Conservation (phyloP, 164 flowering plant genomes). For the Piper betle region DNA sequence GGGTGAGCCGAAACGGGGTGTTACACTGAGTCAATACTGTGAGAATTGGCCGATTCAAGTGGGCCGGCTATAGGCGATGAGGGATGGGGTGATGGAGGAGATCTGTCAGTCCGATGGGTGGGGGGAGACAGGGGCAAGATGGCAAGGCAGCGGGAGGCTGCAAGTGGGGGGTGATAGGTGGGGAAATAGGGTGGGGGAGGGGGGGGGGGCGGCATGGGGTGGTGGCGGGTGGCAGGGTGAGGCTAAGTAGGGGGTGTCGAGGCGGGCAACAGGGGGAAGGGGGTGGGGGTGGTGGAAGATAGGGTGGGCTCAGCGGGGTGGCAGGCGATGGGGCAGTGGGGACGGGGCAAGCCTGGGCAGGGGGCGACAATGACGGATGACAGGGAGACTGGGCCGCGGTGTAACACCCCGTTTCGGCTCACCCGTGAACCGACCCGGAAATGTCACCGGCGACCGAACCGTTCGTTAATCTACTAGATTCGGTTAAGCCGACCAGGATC, state of each 20-base stretch:
- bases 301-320: not conserved
- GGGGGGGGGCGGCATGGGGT: not conserved
- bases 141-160: not conserved
- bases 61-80: not conserved
- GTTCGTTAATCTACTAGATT: no score
- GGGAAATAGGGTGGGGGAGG: not conserved
- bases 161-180: not conserved
- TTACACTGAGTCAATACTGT: no score
- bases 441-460: no score
- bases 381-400: conserved; percentile 2
- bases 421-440: no score
- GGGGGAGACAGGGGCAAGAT: no score
- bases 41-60: no score
- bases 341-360: not conserved
- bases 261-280: not conserved
- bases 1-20: no score
- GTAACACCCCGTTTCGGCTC: conserved; percentile 2
- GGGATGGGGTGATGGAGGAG: not conserved
- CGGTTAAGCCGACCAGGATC: no score
- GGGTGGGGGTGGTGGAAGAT: not conserved
- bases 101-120: no score
- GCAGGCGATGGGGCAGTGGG: not conserved
- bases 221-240: not conserved
- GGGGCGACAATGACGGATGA: conserved; percentile 7
- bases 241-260: not conserved